Evolutionary conservation across 2,329 filamentous ascomycete species (phyloP), one percentile per base, ranked within the genome.

Genomic region (Pseudocercospora cruenta): DNA sequence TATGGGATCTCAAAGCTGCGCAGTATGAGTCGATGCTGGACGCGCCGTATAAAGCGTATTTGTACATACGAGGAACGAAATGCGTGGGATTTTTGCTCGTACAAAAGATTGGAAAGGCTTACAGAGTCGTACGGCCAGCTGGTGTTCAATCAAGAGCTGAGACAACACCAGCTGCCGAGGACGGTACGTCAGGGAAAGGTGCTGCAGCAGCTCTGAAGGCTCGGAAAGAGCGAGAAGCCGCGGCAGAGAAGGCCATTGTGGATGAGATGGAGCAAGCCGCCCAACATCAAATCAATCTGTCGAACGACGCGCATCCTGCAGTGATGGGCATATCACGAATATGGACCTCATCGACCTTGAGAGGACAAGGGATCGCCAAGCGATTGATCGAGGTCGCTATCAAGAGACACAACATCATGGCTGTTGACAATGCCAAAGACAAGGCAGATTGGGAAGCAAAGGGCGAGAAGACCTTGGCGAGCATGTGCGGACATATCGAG

Each of bases 291-390:
- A 59, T 77, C 2, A 54, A 70, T 21, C 63, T 76, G 26, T 72
- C 73, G 5, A 47, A 62, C 12, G 60, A 60, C 4, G 43, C 39
- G 1, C 57, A 62, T 26, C 77, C 81, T 2, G 86, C 84, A 2
- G 79, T 85, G n/a, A 80, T 90, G 62, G 87, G 87, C 19, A 84
- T 91, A 26, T 88, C 88, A 24, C 83, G 88, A 31, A 87, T 91
- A 70, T 91, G 88, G 88, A 88, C 86, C 0, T 87, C 85, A 7
- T 82, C 81, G 5, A 80, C 82, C 1, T 84, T 86, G 65, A 82
- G 88, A 33, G 79, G 85, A 49, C 82, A 84, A 69, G 86, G 87
- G 8, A 83, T 89, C 60, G 88, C 87, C 3, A 82, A 82, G 60
- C 81, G 82, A 62, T 76, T 90, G 54, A 75, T 90, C 19, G 85